Evolutionary conservation across 2,329 filamentous ascomycete genomes (phyloP).

Genomic region (Aaosphaeria arxii): DNA sequence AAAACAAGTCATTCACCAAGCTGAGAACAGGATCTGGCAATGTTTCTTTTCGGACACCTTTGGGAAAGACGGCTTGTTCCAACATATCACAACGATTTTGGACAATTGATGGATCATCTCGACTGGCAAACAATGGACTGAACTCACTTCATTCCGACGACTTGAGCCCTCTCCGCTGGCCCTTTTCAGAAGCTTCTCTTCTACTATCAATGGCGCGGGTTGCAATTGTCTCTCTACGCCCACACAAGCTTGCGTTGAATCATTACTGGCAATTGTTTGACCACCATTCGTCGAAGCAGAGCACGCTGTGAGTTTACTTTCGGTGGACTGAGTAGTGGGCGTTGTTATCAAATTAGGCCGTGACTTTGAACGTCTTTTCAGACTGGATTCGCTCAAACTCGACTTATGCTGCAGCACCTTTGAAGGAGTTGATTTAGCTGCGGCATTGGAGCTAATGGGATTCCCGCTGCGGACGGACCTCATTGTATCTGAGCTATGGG

Average conservation of each 20-base stretch:
- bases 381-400: constrained; percentile 16
- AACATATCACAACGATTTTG: too few species aligned
- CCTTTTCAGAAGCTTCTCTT: constrained; percentile 14
- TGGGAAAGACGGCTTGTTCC: too few species aligned
- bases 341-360: constrained; percentile 15
- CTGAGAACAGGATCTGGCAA: too few species aligned
- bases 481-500: constrained; percentile 15
- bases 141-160: constrained; percentile 29
- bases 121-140: neutral
- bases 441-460: constrained; percentile 13
- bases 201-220: constrained; percentile 19
- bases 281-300: constrained; percentile 14
- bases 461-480: constrained; percentile 23
- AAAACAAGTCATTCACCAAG: too few species aligned
- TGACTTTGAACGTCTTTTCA: constrained; percentile 17
- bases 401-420: constrained; percentile 21
- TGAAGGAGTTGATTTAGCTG: constrained; percentile 15
- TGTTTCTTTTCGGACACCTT: too few species aligned
- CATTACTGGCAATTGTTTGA: constrained; percentile 12
- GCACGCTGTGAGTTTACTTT: constrained; percentile 20
- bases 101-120: too few species aligned
- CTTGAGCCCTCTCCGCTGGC: constrained; percentile 5
- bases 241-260: constrained; percentile 15
- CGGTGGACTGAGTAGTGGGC: constrained; percentile 13
- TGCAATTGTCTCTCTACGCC: constrained; percentile 16